phyloP scores from a whole-genome alignment of 2,329 filamentous ascomycete species.

The Diaporthe sp. region DNA sequence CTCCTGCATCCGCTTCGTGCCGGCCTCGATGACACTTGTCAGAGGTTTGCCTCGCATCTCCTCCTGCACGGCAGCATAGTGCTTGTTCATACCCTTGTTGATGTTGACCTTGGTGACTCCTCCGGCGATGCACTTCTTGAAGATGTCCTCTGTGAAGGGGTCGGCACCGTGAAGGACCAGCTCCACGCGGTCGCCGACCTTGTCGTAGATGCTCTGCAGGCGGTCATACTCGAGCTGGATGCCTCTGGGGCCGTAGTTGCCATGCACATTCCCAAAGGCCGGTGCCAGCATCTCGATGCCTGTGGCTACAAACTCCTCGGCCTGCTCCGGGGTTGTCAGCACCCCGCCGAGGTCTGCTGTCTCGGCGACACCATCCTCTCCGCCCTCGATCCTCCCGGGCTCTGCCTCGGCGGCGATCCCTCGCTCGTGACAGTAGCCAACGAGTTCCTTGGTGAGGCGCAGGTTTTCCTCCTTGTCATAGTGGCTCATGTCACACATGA shows the following conservation, averaged over 20 bases:
- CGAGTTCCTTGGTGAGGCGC: conserved; percentile 69
- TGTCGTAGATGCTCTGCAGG: conserved; percentile 57
- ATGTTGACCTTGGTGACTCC: conserved; percentile 65
- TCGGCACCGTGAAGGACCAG: conserved; percentile 63
- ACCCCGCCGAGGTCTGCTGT: conserved; percentile 58
- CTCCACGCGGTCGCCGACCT: conserved; percentile 59
- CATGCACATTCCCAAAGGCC: conserved; percentile 82
- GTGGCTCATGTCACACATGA: conserved; percentile 82
- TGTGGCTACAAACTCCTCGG: conserved; percentile 76
- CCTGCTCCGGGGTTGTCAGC: conserved; percentile 77
- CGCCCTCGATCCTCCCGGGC: conserved; percentile 66
- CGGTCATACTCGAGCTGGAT: conserved; percentile 71
- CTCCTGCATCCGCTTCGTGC: conserved; percentile 60
- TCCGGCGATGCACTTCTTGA: conserved; percentile 56
- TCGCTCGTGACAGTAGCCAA: conserved; percentile 71
- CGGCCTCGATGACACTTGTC: conserved; percentile 61
- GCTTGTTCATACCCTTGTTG: conserved; percentile 65
- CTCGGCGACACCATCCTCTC: conserved; percentile 81
- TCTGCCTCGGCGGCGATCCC: conserved; percentile 78
- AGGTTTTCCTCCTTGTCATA: conserved; percentile 78
- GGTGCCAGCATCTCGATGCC: conserved; percentile 82
- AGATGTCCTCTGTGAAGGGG: conserved; percentile 60
- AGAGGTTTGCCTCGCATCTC: conserved; percentile 61
- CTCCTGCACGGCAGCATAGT: conserved; percentile 58
- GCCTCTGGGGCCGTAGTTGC: conserved; percentile 76